Evolutionary conservation across 2,329 filamentous ascomycete species (phyloP), one percentile per base, ranked within the genome.

Genomic region (Talaromyces sp.): DNA sequence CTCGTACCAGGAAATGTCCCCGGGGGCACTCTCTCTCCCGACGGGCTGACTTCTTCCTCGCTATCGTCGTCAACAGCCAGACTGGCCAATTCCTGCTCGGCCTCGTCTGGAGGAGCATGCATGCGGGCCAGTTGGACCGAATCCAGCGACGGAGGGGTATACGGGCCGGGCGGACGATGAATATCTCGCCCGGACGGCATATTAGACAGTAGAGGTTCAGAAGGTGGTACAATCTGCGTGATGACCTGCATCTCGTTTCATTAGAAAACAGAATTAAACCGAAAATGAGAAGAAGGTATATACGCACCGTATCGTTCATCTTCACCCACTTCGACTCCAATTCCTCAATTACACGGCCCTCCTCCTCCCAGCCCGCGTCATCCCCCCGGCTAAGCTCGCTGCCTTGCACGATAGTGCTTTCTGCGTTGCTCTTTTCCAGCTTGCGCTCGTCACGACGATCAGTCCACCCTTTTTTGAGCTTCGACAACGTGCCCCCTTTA

Each of bases 101-200:
- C 75, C 2, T 80, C 78, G 59, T 83, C 81, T 4, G 81, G 81
- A 4, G 83, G 82, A 19, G 81, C 84, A 59, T 84, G 78, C 82
- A 88, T 84, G 13, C 77, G 76, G 10, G 78, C 68, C 11, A 98
- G 77, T 0, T 84, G 78, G 29, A 87, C 83, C 11, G 82, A 79
- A 50, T 89, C 89, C 11, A 97, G 76, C 1, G 76, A 72, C 0
- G 89, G 89, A 0, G 86, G 83, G 7, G 82, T 79, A 67, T 87
- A 97, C 0, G 85, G 80, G 68, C 87, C 88, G 38, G 91, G 78
- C 0, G 80, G 83, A 65, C 72, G 65, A 60, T 96, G 89, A 58
- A 96, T 91, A 68, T 97, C 93, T 64, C 93, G 85, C 1, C 93
- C 93, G 1, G 90, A 93, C 0, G 95, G 93, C 78, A 98, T 89